Conservation (phyloP, 1,284 basidiomycete genomes). For the Trametes pubescens region DNA sequence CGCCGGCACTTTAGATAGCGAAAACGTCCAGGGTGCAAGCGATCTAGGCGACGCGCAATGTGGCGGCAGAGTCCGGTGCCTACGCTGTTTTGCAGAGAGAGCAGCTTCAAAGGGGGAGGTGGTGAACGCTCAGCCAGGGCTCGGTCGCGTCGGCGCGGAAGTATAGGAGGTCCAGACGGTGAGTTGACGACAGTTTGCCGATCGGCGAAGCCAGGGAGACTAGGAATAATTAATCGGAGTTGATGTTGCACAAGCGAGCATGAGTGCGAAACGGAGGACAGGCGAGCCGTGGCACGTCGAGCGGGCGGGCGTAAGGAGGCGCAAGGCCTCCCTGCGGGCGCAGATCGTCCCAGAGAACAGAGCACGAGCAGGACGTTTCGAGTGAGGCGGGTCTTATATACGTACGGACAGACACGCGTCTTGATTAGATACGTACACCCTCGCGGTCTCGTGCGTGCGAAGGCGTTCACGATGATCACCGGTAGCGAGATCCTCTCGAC, state of each 20-base stretch:
- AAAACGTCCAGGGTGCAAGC: background rate
- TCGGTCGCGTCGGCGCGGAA: background rate
- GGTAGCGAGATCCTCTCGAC: conserved; percentile 19
- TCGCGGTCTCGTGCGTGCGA: conserved; percentile 6
- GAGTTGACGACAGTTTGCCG: background rate
- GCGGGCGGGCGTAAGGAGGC: background rate
- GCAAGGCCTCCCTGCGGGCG: background rate
- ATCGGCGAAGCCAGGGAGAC: background rate
- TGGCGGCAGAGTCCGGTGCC: conserved; percentile 11
- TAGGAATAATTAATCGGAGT: background rate
- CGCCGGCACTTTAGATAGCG: background rate
- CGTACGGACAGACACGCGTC: background rate
- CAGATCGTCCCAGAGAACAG: conserved; percentile 3
- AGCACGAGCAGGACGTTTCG: background rate
- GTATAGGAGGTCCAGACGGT: background rate
- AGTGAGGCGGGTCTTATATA: conserved; percentile 7
- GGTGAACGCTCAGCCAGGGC: background rate
- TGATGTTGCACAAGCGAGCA: background rate
- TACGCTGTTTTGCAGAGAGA: background rate
- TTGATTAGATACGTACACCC: conserved; percentile 1
- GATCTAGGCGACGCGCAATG: conserved; percentile 2
- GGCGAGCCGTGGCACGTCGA: no score
- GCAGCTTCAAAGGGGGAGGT: background rate
- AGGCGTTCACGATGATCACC: conserved; percentile 26
- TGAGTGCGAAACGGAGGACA: background rate